Base-by-base conservation (phyloP, 306 rosid species). In the Hippophae rhamnoides region DNA sequence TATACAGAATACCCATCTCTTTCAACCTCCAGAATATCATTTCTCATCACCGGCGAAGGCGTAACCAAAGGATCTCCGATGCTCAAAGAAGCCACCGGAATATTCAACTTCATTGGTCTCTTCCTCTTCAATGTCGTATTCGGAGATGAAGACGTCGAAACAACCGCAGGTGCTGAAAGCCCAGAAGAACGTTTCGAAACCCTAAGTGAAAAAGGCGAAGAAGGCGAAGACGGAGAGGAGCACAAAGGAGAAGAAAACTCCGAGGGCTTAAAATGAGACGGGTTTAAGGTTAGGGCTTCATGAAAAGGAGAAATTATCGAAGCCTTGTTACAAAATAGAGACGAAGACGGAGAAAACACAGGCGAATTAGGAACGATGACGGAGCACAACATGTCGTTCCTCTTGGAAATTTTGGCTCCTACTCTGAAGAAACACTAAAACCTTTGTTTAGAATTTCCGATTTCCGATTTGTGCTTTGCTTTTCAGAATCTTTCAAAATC, bases 331-430 rank as follows among this genome's bases (percentile, higher is more conserved):
- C 77, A 83, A 81, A 83, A 89, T 40, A 86, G 70, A 5, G 90
- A 77, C 2, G 90, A 70, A 0, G 95, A 77, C 0, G 89, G 85
- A 3, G 97, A 89, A 62, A 89, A 89, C 13, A 84, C 85, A 69
- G 97, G 97, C 10, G 97, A 89, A 31, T 72, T 89, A 1, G 81
- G 76, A 57, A 89, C 76, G 3, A 90, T 89, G 46, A 89, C 82
- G 59, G 94, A 84, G 77, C 92, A 79, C 59, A 89, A 83, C 97
- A 89, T 89, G 69, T n/a, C 57, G 43, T 55, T 9, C 13, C 3
- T 25, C 10, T 40, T 26, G 23, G 62, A 56, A 9, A 14, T 52
- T 55, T 56, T 41, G 11, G 7, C 8, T 57, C 13, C 1, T 13
- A 49, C 5, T 44, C 25, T 44, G 25, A 18, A 5, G 7, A 8